Base-by-base conservation (phyloP, 768 basidiomycete species). In the Tulasnella sp. region DNA sequence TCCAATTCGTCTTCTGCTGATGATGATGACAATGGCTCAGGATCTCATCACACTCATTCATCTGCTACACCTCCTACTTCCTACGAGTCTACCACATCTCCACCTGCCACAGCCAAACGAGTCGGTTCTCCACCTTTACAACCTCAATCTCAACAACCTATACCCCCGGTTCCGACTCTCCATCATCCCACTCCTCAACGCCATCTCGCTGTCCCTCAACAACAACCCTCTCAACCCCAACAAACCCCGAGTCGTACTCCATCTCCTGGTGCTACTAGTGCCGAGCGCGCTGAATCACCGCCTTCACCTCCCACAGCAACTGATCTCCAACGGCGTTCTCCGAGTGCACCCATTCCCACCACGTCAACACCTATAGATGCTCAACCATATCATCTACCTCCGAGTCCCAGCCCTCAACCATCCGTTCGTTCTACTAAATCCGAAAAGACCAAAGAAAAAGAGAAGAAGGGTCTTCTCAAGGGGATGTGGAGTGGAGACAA, bases 151-250 rank as follows among this genome's bases (percentile, higher is more conserved):
- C 37, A 53, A 19, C 31, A 45, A 53, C 47, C 40, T 13, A n/a
- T n/a, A n/a, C n/a, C n/a, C n/a, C n/a, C 53, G 16, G 22, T 22
- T 22, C 63, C 60, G 12, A 68, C 73, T 43, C 66, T 85, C 13
- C 76, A 80, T 58, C 81, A 83, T 53, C 81, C 83, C 9, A 72
- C 78, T 58, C 79, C 82, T 27, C 75, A 81, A 58, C 73, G 72
- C 37, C 66, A 70, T 19, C 64, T 57, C 24, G 58, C 69, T 45
- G 64, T 72, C 9, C 70, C 74, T 13, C 63, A 16, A 8, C 19
- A 34, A 15, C 55, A 34, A 31, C 53, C 47, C 29, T 55, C 46
- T 31, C 56, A 44, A 40, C 16, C 22, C 37, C 53, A n/a, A n/a
- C n/a, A n/a, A n/a, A n/a, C n/a, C n/a, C n/a, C n/a, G n/a, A 0